Percentiles rank a stretch among this genome's conserved stretches.
Conservation (phyloP, 192 early-diverging fungal species). For the Diversispora eburnea region DNA sequence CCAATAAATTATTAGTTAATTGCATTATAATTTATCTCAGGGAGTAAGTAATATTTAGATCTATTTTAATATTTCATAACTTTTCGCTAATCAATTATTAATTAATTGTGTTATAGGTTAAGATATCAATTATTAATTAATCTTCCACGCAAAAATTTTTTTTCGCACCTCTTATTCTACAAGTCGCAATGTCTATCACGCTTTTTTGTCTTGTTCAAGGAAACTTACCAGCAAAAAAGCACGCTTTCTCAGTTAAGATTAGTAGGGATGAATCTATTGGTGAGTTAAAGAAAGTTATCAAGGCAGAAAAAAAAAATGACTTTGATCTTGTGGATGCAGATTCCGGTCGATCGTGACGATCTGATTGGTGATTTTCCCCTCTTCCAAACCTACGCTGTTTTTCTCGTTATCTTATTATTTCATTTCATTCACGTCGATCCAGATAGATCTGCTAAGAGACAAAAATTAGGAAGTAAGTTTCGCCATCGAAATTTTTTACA, state of each 20-base stretch:
- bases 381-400: too few species aligned
- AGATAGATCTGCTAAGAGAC: not conserved
- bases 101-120: too few species aligned
- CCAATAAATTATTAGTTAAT: too few species aligned
- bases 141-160: conserved; percentile 17
- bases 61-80: too few species aligned
- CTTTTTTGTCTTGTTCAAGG: conserved; percentile 34
- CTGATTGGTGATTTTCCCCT: too few species aligned
- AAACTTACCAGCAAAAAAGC: conserved; percentile 15
- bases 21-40: too few species aligned
- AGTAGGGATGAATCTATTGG: conserved; percentile 5
- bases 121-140: too few species aligned
- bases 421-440: not conserved
- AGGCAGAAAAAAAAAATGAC: not conserved
- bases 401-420: not conserved
- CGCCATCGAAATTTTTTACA: not conserved
- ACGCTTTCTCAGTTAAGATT: conserved; percentile 20
- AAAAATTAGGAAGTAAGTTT: conserved; percentile 20
- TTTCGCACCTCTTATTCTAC: too few species aligned
- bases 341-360: too few species aligned
- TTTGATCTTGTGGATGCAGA: too few species aligned
- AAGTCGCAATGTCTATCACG: conserved; percentile 18
- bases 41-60: too few species aligned
- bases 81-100: too few species aligned
- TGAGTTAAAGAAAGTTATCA: not conserved